A percentile compares a stretch with the other conserved stretches of the same genome.
phyloP scores from a whole-genome alignment of 2,329 filamentous ascomycete species.

The Orbilia ellipsospora region DNA sequence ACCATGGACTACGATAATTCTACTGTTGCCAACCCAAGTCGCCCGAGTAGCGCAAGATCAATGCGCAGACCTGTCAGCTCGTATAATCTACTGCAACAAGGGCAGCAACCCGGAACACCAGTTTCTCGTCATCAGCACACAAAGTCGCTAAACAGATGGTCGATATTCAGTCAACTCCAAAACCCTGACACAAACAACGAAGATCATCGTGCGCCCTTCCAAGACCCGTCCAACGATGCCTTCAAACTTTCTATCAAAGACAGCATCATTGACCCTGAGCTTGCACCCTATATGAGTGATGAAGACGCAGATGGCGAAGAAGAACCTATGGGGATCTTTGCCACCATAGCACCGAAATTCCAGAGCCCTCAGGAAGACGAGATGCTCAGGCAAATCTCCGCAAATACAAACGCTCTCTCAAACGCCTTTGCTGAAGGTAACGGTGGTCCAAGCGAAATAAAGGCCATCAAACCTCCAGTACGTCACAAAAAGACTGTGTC shows the following conservation, averaged over 20 bases:
- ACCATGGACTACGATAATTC: constrained; percentile 47
- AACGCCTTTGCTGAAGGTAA: constrained; percentile 5
- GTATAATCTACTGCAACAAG: constrained; percentile 60
- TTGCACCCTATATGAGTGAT: constrained; percentile 95
- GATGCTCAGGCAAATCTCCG: constrained; percentile 44
- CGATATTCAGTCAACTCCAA: constrained; percentile 83
- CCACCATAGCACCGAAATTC: constrained; percentile 69
- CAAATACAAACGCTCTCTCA: constrained; percentile 40
- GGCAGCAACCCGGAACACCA: constrained; percentile 59
- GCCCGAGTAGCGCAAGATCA: constrained; percentile 59
- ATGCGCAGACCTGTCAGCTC: constrained; percentile 61
- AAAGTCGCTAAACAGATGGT: constrained; percentile 75
- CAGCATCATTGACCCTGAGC: constrained; percentile 96
- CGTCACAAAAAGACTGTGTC: constrained; percentile 53
- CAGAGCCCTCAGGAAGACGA: constrained; percentile 51
- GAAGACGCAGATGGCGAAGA: constrained; percentile 85
- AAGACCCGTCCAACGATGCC: constrained; percentile 76
- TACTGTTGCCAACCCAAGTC: constrained; percentile 38
- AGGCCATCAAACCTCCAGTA: constrained; percentile 35
- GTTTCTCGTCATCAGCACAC: constrained; percentile 71
- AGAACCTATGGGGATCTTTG: constrained; percentile 88
- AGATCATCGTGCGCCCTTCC: constrained; percentile 89
- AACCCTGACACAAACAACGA: constrained; percentile 70
- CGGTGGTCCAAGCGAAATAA: constrained; percentile 26
- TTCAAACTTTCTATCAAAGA: constrained; percentile 89